A percentile compares a stretch with the other conserved stretches of the same genome.
These are phyloP conservation scores for Macadamia integrifolia DNA, from an alignment of 164 flowering plant species.

Conservation along the genomic window DNA sequence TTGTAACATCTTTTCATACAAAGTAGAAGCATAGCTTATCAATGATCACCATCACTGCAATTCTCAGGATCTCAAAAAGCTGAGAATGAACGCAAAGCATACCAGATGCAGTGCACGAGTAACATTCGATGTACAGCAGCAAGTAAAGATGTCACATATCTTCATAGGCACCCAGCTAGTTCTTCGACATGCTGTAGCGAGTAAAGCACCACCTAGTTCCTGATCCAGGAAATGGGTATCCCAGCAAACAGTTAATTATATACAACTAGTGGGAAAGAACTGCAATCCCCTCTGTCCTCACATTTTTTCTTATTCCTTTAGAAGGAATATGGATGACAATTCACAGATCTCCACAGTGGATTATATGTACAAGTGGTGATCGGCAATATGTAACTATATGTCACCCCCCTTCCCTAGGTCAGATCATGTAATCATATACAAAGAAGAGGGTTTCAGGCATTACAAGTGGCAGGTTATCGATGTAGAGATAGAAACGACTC, in stretches of 20 bases:
- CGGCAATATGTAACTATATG: slow-evolving; percentile 8
- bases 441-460: slow-evolving; percentile 40
- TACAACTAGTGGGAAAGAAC: slow-evolving; percentile 10
- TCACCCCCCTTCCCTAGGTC: slow-evolving; percentile 12
- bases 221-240: slow-evolving; percentile 1
- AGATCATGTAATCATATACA: slow-evolving; percentile 62
- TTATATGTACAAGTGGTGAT: slow-evolving; percentile 26
- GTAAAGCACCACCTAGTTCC: slow-evolving; percentile 2
- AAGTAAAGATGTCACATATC: not conserved
- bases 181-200: not conserved
- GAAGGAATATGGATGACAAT: not conserved
- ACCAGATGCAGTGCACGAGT: not conserved
- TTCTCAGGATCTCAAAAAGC: slow-evolving; percentile 34
- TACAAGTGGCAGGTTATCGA: slow-evolving; percentile 48
- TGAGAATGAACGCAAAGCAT: slow-evolving; percentile 23
- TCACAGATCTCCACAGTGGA: slow-evolving; percentile 11
- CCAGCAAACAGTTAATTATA: slow-evolving; percentile 1
- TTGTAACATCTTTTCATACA: not conserved
- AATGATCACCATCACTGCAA: slow-evolving; percentile 15
- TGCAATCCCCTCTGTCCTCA: slow-evolving; percentile 4
- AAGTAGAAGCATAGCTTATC: not conserved
- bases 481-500: slow-evolving; percentile 53
- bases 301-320: not conserved
- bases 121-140: not conserved
- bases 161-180: not conserved